Evolutionary conservation across 805 yeast species (phyloP), one percentile per base, ranked within the genome.

Genomic region (Metschnikowia santaceciliae): DNA sequence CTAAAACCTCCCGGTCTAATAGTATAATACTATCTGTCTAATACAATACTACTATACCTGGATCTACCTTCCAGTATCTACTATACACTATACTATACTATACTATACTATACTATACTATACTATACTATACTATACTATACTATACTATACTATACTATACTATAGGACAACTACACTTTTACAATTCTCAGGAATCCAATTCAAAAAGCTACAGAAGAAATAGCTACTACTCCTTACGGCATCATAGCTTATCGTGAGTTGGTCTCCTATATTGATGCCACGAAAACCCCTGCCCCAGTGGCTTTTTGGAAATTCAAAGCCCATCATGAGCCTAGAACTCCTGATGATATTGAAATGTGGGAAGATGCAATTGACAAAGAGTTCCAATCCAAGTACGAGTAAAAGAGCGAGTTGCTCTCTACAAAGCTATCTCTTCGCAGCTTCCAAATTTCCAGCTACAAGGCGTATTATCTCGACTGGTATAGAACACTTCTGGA

Each of bases 311-410:
- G 54, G 56, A 37, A 34, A 35, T 4, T 44, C 15, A 34, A 22
- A 26, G 32, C 42, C 32, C 22, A 22, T 13, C 47, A 38, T 22
- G 43, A 38, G 23, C 35, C 52, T 2, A 41, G 54, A 14, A 23
- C 36, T 1, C 39, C 44, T 10, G 22, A 40, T 3, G 57, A 54
- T 20, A 11, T 49, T 10, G 30, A 36, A n/a, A 13, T 38, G 13
- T 52, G 56, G 58, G 49, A 48, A 23, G 7, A 34, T 13, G 46
- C 48, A 6, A 44, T 46, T 23, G 50, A 48, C 4, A 36, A 37
- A 4, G 48, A 44, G 17, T 38, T 23, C 14, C 2, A 15, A 4
- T 47, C 30, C 8, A 40, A 39, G n/a, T 3, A 6, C 6, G 37
- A 15, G 10, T 33, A 8, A 17, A 4, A 14, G 39, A 44, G n/a